These are phyloP conservation scores for Colletotrichum abscissum DNA, from an alignment of 2,329 filamentous ascomycete genomes.

Conservation along the genomic window DNA sequence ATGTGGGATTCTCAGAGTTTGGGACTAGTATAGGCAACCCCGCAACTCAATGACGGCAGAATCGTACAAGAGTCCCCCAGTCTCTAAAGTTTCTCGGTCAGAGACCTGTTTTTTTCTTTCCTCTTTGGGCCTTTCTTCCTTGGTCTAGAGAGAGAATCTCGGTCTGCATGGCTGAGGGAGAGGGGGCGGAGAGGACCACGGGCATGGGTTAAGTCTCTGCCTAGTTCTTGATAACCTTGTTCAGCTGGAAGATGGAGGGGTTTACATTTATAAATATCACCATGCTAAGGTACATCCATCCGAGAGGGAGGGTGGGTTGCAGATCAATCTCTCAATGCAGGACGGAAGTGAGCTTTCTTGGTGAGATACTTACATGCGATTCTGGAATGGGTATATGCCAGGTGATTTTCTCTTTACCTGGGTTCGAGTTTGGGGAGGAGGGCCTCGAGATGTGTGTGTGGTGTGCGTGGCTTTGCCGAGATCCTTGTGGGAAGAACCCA, in stretches of 20 bases:
- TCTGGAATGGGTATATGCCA: background rate
- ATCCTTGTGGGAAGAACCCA: background rate
- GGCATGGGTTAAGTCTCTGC: background rate
- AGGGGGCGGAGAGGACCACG: background rate
- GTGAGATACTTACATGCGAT: background rate
- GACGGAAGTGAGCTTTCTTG: background rate
- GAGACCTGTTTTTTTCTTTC: too few relatives aligned
- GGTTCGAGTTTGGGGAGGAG: background rate
- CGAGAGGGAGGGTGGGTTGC: background rate
- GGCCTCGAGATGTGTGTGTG: background rate
- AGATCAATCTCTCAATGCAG: background rate
- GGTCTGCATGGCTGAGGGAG: background rate
- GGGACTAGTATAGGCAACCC: background rate
- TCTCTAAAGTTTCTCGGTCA: background rate
- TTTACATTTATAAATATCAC: slow-evolving; percentile 5
- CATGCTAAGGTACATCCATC: background rate
- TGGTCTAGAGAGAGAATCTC: background rate
- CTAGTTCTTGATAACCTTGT: background rate
- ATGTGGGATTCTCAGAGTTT: background rate
- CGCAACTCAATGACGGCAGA: background rate
- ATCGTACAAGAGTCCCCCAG: background rate
- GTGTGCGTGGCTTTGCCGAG: background rate
- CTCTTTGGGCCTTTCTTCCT: background rate
- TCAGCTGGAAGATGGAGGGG: background rate
- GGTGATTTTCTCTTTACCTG: background rate